phyloP scores from a whole-genome alignment of 768 basidiomycete species.

The Russula sp. region DNA sequence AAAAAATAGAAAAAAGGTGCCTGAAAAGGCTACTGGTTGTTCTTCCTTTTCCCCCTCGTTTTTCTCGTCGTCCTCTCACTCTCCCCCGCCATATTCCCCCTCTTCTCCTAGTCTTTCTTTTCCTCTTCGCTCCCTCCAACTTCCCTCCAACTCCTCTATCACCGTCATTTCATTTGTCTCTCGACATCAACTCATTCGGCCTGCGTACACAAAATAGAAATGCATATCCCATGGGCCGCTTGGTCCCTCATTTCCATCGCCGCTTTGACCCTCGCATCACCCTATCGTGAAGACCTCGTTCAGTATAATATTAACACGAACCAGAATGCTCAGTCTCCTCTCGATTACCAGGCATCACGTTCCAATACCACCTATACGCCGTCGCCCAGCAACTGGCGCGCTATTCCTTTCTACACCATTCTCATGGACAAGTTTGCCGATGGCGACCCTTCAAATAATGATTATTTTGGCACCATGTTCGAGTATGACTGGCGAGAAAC shows the following conservation, averaged over 20 bases:
- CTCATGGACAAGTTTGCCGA: conserved; percentile 93
- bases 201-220: background rate
- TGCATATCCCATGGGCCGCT: conserved; percentile 35
- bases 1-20: background rate
- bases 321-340: conserved; percentile 55
- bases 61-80: background rate
- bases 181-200: background rate
- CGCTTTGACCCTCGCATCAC: conserved; percentile 44
- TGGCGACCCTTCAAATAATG: conserved; percentile 87
- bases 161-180: background rate
- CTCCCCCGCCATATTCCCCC: background rate
- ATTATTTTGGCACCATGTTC: conserved; percentile 72
- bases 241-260: conserved; percentile 34
- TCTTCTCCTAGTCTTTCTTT: background rate
- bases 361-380: conserved; percentile 61
- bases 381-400: conserved; percentile 83
- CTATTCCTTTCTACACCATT: conserved; percentile 70
- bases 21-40: background rate
- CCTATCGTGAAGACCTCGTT: conserved; percentile 57
- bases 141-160: conserved; percentile 34
- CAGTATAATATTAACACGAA: conserved; percentile 78
- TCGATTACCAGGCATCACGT: conserved; percentile 59
- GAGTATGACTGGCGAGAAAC: conserved; percentile 87
- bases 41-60: background rate
- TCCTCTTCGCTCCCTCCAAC: background rate